These are phyloP conservation scores for Fusarium citri DNA, from an alignment of 2,329 filamentous ascomycete genomes.

Conservation along the genomic window DNA sequence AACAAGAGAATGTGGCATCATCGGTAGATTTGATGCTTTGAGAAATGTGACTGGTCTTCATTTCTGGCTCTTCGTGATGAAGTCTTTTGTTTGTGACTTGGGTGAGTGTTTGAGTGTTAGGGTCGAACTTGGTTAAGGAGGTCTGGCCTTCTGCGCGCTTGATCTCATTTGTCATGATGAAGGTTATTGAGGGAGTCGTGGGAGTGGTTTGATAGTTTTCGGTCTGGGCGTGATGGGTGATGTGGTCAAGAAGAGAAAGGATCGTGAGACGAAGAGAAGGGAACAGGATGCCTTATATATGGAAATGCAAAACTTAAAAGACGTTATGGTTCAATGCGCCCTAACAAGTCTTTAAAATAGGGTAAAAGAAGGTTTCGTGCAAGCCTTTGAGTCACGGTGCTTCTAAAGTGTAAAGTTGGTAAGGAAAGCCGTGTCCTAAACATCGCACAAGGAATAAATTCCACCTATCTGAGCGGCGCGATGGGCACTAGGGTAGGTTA, in stretches of 20 bases:
- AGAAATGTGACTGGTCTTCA: not conserved
- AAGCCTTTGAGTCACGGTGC: not conserved
- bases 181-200: no score
- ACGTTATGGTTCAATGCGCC: accelerated
- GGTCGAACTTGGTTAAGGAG: not conserved
- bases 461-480: accelerated
- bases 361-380: not conserved
- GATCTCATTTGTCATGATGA: not conserved
- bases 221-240: no score
- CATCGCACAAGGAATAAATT: not conserved
- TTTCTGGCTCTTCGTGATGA: not conserved
- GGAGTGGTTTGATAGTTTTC: no score
- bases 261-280: no score
- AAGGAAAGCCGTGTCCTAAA: not conserved
- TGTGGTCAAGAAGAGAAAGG: no score
- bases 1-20: not conserved
- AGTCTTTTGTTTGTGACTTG: not conserved
- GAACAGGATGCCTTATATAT: no score
- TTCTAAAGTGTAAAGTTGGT: not conserved
- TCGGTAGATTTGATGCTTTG: not conserved
- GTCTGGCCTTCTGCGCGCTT: not conserved
- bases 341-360: accelerated
- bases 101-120: not conserved
- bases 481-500: accelerated
- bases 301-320: no score